These are phyloP conservation scores for Aspergillus carbonarius DNA, from an alignment of 2,329 filamentous ascomycete genomes.

Conservation along the genomic window DNA sequence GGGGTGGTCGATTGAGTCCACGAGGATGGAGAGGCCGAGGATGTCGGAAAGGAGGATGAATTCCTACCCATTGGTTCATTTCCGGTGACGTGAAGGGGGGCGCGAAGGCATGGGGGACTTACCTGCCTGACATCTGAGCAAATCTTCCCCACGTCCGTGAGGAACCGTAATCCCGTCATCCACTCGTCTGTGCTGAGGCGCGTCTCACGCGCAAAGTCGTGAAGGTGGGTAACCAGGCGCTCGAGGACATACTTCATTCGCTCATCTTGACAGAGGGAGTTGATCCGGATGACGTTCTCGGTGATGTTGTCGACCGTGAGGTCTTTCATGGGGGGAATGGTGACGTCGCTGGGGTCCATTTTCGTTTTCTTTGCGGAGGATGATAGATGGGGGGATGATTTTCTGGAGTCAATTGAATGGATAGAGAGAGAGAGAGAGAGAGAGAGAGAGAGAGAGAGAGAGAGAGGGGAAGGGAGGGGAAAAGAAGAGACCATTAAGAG, in stretches of 20 bases:
- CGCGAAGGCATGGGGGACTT: too few species aligned
- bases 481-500: not conserved
- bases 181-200: conserved; percentile 74
- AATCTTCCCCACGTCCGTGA: conserved; percentile 71
- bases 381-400: not conserved
- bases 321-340: conserved; percentile 58
- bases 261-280: conserved; percentile 65
- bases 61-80: conserved; percentile 46
- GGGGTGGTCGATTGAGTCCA: conserved; percentile 81
- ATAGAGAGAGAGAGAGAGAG: too few species aligned
- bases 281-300: conserved; percentile 71
- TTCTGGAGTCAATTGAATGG: too few species aligned
- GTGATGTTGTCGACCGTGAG: conserved; percentile 79
- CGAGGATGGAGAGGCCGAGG: conserved; percentile 73
- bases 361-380: not conserved
- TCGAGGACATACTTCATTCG: conserved; percentile 72
- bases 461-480: not conserved
- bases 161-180: conserved; percentile 71
- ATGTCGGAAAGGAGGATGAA: conserved; percentile 81
- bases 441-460: not conserved
- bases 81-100: too few species aligned
- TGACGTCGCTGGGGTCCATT: conserved; percentile 46
- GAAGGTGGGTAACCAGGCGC: conserved; percentile 71
- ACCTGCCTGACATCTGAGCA: conserved; percentile 72
- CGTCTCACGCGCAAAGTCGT: conserved; percentile 80